Base-by-base conservation (phyloP, 352 stramenopile genomes). In the Pythium graminicola region DNA sequence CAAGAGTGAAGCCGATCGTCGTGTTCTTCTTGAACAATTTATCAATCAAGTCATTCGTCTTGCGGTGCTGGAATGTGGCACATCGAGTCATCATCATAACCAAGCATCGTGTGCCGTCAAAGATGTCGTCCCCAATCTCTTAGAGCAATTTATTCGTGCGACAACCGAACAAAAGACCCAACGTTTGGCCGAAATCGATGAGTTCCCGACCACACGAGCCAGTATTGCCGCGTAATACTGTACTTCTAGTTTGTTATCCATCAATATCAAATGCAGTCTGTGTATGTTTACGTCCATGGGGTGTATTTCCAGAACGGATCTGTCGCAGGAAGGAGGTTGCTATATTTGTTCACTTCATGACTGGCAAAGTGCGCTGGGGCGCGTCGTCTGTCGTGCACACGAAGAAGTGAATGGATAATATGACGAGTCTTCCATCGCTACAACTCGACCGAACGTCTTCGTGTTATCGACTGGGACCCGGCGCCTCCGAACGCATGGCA, bases 11-110 rank as follows among this genome's bases (percentile, higher is more conserved):
- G 47, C 47, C 7, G 48, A 63, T 8, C 55, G 55, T 7, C 52
- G 52, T 16, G n/a, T 46, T 17, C n/a, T 63, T 13, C 32, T 63
- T 1, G 47, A 63, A 33, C 48, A 55, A 19, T 63, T 49, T 36
- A 52, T 63, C 41, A 57, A 63, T 48, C 55, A 63, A 17, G 40
- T 63, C 38, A 57, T 63, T 29, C 55, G 55, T 39, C 27, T 63
- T 16, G 42, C 47, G 1, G 55, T 63, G 22, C 53, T 57, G 9
- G 41, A 63, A 26, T 48, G 32, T 16, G 29, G 42, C 17, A 33
- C 29, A 10, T 26, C 22, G 8, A 53, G 31, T 26, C 41, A 51
- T 20, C 35, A 47, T 14, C 40, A 52, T 17, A 20, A 28, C 6
- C 11, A 49, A 2, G 27, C 38, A 13, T 6, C 39, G 1, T 63